Percentiles rank a stretch among this genome's conserved stretches.
phyloP scores from a whole-genome alignment of 305 asterid species.

The Rubia occidens region DNA sequence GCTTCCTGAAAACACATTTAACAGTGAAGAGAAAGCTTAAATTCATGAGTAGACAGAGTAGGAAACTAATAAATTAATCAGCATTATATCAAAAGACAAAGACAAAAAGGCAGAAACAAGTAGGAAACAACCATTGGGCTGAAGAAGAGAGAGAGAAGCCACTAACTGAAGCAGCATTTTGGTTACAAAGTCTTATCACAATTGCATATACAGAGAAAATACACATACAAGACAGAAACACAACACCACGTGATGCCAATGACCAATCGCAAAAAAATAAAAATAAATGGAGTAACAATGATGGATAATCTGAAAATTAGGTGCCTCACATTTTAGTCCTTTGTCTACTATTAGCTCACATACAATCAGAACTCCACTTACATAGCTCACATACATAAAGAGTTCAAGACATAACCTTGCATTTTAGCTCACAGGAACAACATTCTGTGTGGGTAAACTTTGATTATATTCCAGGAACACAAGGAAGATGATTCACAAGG shows the following conservation, averaged over 20 bases:
- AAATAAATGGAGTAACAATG: background rate
- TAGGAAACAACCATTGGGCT: background rate
- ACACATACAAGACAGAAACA: too few species aligned
- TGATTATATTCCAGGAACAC: background rate
- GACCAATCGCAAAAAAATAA: background rate
- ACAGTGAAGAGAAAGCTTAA: constrained; percentile 2
- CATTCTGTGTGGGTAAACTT: background rate
- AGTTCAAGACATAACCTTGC: background rate
- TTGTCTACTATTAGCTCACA: background rate
- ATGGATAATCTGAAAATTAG: background rate
- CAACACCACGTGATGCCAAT: background rate
- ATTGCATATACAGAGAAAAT: too few species aligned
- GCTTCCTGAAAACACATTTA: constrained; percentile 66
- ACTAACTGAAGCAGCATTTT: background rate
- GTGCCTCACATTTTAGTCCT: background rate
- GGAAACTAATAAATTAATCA: background rate
- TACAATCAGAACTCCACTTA: too few species aligned
- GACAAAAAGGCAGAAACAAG: background rate
- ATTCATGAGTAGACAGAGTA: background rate
- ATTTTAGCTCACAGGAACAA: background rate
- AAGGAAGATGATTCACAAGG: background rate
- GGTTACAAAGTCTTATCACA: background rate
- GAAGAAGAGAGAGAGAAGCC: background rate
- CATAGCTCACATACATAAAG: background rate
- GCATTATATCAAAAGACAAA: background rate